phyloP scores from a whole-genome alignment of 2,329 filamentous ascomycete species.

The Stylonectria norvegica region DNA sequence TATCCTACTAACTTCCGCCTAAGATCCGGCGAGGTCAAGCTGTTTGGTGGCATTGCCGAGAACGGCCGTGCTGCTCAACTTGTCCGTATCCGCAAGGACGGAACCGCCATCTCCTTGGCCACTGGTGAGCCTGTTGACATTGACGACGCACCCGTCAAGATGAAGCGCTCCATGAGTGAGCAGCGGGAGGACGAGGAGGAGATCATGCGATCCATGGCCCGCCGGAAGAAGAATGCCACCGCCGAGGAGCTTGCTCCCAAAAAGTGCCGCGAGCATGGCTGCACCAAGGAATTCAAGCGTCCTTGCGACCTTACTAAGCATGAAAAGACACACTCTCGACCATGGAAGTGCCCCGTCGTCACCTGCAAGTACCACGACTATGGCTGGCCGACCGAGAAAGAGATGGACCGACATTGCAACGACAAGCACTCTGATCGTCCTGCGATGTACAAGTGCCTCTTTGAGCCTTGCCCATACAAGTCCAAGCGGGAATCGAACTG shows the following conservation, averaged over 20 bases:
- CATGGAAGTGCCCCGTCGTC: conserved; percentile 83
- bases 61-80: conserved; percentile 82
- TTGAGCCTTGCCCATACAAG: conserved; percentile 81
- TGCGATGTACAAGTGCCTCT: conserved; percentile 78
- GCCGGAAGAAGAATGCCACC: conserved; percentile 87
- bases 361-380: conserved; percentile 87
- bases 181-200: conserved; percentile 75
- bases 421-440: conserved; percentile 88
- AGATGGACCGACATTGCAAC: conserved; percentile 91
- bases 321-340: conserved; percentile 94
- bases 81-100: conserved; percentile 76
- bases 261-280: conserved; percentile 70
- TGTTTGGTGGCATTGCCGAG: conserved; percentile 76
- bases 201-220: conserved; percentile 88
- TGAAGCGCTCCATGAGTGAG: conserved; percentile 66
- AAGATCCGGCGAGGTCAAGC: conserved; percentile 65
- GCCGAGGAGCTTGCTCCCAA: conserved; percentile 79
- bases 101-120: conserved; percentile 73
- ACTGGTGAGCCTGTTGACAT: conserved; percentile 63
- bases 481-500: conserved; percentile 96
- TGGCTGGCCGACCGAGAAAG: conserved; percentile 97
- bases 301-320: conserved; percentile 98
- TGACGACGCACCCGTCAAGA: conserved; percentile 47
- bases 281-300: conserved; percentile 90
- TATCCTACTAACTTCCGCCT: conserved; percentile 27